A percentile compares a stretch with the other conserved stretches of the same genome.
phyloP scores from a whole-genome alignment of 345 rosid species.

The Arabidopsis arenosa region DNA sequence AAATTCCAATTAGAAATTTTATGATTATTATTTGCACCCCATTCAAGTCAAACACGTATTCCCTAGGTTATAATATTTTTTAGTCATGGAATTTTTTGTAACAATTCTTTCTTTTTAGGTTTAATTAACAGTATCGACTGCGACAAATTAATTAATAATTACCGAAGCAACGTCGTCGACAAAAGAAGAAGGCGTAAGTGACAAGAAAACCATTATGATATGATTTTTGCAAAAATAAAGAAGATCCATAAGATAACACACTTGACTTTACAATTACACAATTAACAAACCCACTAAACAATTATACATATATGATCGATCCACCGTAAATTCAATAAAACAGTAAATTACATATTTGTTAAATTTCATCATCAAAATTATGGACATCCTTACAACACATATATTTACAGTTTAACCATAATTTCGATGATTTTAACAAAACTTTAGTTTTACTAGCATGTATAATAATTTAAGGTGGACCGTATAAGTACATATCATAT shows the following conservation, averaged over 20 bases:
- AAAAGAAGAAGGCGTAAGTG: background rate
- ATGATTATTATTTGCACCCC: background rate
- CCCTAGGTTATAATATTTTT: background rate
- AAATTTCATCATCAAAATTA: conserved; percentile 26
- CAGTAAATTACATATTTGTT: conserved; percentile 16
- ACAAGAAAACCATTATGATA: background rate
- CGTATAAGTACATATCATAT: background rate
- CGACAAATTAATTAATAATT: background rate
- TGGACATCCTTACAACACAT: conserved; percentile 16
- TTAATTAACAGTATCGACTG: background rate
- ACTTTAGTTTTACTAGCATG: conserved; percentile 13
- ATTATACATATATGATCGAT: background rate
- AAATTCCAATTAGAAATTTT: background rate
- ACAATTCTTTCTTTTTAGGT: too few relatives aligned
- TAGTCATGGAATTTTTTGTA: too few relatives aligned
- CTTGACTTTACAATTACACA: conserved; percentile 25
- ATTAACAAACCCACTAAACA: conserved; percentile 22
- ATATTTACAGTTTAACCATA: conserved; percentile 46
- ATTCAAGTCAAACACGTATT: background rate
- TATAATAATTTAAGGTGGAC: conserved; percentile 16
- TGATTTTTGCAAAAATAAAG: background rate
- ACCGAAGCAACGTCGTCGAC: background rate
- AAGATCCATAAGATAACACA: conserved; percentile 4
- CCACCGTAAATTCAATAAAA: conserved; percentile 9
- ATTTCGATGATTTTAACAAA: conserved; percentile 28